phyloP scores from a whole-genome alignment of 768 basidiomycete genomes.

The Tylopilus sp. region DNA sequence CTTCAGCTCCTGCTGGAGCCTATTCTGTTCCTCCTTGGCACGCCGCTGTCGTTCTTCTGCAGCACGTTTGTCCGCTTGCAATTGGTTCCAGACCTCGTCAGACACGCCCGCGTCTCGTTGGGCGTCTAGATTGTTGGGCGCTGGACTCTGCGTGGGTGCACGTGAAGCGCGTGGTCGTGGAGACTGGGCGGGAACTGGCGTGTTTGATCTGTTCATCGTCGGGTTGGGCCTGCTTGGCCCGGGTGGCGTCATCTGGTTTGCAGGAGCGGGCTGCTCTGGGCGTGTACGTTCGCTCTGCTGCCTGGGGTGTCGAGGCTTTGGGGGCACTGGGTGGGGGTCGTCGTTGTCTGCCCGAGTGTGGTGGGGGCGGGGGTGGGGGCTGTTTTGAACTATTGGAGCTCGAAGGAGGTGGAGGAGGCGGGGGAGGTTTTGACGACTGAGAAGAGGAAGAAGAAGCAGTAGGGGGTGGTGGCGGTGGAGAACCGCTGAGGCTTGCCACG shows the following conservation, averaged over 20 bases:
- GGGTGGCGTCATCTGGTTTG: conserved; percentile 1
- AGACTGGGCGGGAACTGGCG: not conserved
- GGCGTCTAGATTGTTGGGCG: not conserved
- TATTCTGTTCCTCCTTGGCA: conserved; percentile 17
- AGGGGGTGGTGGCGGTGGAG: conserved; percentile 24
- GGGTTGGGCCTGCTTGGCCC: not conserved
- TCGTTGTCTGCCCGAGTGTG: not conserved
- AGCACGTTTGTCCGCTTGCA: conserved; percentile 38
- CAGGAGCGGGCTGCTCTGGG: not conserved
- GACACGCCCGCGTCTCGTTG: conserved; percentile 50
- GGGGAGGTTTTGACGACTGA: conserved; percentile 20
- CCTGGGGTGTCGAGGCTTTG: not conserved
- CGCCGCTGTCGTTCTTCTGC: conserved; percentile 17
- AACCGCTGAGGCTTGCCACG: conserved; percentile 16
- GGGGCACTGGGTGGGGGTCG: conserved; percentile 15
- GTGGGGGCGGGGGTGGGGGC: no score
- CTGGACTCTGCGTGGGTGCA: not conserved
- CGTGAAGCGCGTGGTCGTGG: not conserved
- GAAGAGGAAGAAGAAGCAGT: conserved; percentile 15
- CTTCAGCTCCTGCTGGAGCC: conserved; percentile 16
- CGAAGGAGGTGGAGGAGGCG: conserved; percentile 13
- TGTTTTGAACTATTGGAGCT: no score
- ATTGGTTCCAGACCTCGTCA: conserved; percentile 48
- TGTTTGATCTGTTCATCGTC: not conserved
- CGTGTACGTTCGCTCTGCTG: not conserved